Evolutionary conservation across 1,139 yeast species (phyloP).

Genomic region (Lodderomyces metapsilosis): DNA sequence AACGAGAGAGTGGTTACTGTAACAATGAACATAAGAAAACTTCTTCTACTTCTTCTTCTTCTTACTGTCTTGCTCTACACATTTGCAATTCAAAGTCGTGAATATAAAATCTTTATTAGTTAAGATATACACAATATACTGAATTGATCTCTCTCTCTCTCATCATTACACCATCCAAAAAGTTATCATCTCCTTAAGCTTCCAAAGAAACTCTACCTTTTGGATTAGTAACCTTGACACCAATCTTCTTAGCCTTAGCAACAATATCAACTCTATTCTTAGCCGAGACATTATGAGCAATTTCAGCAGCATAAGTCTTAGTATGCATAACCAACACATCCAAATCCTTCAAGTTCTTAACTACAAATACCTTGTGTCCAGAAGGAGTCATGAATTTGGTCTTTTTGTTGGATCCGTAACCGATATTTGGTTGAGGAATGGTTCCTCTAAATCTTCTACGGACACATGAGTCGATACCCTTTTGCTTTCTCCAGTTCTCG

Average conservation of each 20-base stretch:
- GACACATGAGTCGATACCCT: slow-evolving; percentile 99
- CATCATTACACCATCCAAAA: background rate
- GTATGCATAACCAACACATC: slow-evolving; percentile 96
- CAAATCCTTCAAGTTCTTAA: slow-evolving; percentile 89
- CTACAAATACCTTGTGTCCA: slow-evolving; percentile 97
- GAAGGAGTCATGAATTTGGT: slow-evolving; percentile 95
- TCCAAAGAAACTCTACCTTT: slow-evolving; percentile 98
- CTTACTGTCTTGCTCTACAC: no score
- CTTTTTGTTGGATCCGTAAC: slow-evolving; percentile 99
- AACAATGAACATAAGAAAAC: no score
- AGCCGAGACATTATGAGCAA: slow-evolving; percentile 97
- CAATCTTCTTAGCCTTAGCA: slow-evolving; percentile 97
- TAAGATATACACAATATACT: slow-evolving; percentile 6
- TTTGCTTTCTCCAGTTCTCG: slow-evolving; percentile 99
- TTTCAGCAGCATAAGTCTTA: slow-evolving; percentile 99
- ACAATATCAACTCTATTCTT: slow-evolving; percentile 97
- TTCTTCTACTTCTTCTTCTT: no score
- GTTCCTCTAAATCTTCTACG: slow-evolving; percentile 99
- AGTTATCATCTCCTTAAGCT: slow-evolving; percentile 61
- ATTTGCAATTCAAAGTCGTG: no score
- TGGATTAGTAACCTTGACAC: slow-evolving; percentile 99
- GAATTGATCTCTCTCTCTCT: background rate
- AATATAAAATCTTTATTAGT: slow-evolving; percentile 4
- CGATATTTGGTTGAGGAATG: slow-evolving; percentile 98
- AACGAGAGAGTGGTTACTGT: no score